Base-by-base conservation (phyloP, 2,329 filamentous ascomycete genomes). In the Botryotinia narcissicola region DNA sequence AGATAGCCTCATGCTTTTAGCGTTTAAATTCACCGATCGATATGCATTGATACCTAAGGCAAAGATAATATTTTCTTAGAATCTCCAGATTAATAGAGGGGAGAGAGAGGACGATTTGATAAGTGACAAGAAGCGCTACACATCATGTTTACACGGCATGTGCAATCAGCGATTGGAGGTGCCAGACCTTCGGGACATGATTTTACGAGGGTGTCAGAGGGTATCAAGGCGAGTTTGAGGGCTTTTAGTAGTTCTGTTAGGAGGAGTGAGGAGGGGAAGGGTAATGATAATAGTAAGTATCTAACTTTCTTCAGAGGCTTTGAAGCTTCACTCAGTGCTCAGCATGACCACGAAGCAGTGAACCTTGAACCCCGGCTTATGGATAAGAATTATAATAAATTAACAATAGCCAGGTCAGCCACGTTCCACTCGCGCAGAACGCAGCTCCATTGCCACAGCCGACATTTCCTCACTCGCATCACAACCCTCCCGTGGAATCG, bases 141-240 rank as follows among this genome's bases (percentile, higher is more conserved):
- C 75, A 80, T 67, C 66, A 82, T 82, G 81, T 81, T 78, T 70
- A 81, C 80, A 78, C 80, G 81, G 80, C 81, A 82, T 77, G 75
- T 78, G 46, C 75, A 80, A 64, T 79, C 80, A 37, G 77, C 80
- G 54, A 75, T 81, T 77, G 78, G 80, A 57, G 78, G 78, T 40
- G 75, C 76, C 0, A 77, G 80, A 73, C 80, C 80, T 73, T 46
- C 75, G 18, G 73, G 75, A 29, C 73, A 75, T 76, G 80, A 81
- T 68, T 61, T 81, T 42, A 59, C 73, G 1, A 78, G 75, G 73
- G 78, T 80, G 37, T 72, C 77, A 51, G 80, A 81, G 74, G 80
- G 80, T 25, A 81, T 81, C 73, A 75, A 78, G 3, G 77, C 78
- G 46, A 79, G 77, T 8, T 74, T 81, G 71, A 80, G 80, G 70